phyloP scores from a whole-genome alignment of 1,284 basidiomycete species.

The Rugiboletus extremiorientalis region DNA sequence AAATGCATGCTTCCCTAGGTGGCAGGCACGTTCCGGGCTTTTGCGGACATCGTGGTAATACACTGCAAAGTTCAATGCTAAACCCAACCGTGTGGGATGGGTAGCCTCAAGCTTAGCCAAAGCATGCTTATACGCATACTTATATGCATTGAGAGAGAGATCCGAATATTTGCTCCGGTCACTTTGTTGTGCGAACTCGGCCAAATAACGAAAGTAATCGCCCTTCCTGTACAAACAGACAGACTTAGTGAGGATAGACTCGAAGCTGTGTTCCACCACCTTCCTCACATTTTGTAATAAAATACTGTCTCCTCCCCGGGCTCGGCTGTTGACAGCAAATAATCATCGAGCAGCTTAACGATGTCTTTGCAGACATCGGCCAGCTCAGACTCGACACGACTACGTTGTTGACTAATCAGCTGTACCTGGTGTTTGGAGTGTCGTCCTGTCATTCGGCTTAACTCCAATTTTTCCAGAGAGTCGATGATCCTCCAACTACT shows the following conservation, averaged over 20 bases:
- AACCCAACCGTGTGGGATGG: slow-evolving; percentile 77
- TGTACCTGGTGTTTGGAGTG: slow-evolving; percentile 40
- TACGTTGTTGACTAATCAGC: slow-evolving; percentile 52
- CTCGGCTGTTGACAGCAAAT: slow-evolving; percentile 54
- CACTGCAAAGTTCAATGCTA: slow-evolving; percentile 95
- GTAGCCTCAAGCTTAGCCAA: slow-evolving; percentile 54
- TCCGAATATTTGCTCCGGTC: slow-evolving; percentile 50
- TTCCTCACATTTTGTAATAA: slow-evolving; percentile 62
- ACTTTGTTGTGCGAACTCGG: slow-evolving; percentile 55
- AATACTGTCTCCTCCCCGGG: slow-evolving; percentile 66
- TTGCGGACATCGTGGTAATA: slow-evolving; percentile 96
- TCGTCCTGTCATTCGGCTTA: slow-evolving; percentile 28
- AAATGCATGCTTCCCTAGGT: slow-evolving; percentile 78
- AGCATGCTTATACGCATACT: slow-evolving; percentile 65
- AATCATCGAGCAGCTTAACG: slow-evolving; percentile 51
- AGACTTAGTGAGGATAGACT: slow-evolving; percentile 10
- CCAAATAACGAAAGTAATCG: slow-evolving; percentile 69
- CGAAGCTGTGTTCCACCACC: not conserved
- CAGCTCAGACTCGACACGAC: slow-evolving; percentile 57
- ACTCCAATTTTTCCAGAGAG: slow-evolving; percentile 52
- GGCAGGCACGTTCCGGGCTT: slow-evolving; percentile 90
- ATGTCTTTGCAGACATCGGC: slow-evolving; percentile 58
- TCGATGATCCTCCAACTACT: slow-evolving; percentile 64
- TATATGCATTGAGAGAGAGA: slow-evolving; percentile 62
- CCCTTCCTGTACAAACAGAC: slow-evolving; percentile 53